Conservation (phyloP, 768 basidiomycete genomes). For the Panellus pusillus region DNA sequence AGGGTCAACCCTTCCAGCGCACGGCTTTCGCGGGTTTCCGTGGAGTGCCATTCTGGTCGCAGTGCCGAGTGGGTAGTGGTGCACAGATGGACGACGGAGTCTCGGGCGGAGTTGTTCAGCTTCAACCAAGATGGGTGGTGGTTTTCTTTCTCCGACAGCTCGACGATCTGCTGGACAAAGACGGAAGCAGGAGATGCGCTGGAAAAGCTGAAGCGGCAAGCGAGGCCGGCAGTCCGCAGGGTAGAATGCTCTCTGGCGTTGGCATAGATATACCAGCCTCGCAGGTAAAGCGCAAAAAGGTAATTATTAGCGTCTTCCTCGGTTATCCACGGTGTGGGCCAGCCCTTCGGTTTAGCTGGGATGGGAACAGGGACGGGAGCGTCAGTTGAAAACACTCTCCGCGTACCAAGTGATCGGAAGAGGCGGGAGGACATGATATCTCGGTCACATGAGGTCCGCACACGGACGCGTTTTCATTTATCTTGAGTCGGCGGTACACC, state of each 20-base stretch:
- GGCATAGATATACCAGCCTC: slow-evolving; percentile 14
- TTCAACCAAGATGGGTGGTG: slow-evolving; percentile 16
- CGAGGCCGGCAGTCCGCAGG: not conserved
- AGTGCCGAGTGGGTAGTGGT: slow-evolving; percentile 18
- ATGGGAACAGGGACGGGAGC: not conserved
- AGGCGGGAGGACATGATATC: too few species aligned
- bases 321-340: slow-evolving; percentile 20
- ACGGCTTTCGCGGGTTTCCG: slow-evolving; percentile 4
- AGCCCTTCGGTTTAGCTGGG: slow-evolving; percentile 9
- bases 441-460: too few species aligned
- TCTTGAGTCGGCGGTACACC: too few species aligned
- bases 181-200: not conserved
- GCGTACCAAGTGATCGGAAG: not conserved
- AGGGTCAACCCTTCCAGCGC: slow-evolving; percentile 15
- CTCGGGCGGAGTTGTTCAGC: not conserved
- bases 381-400: slow-evolving; percentile 4
- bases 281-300: slow-evolving; percentile 14
- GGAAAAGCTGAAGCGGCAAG: slow-evolving; percentile 10
- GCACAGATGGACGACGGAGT: slow-evolving; percentile 5
- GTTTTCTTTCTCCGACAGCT: slow-evolving; percentile 13
- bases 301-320: slow-evolving; percentile 9
- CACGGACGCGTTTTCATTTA: too few species aligned
- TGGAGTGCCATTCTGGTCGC: slow-evolving; percentile 8
- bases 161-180: slow-evolving; percentile 11
- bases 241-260: not conserved